Conservation (phyloP, 768 basidiomycete genomes). For the Naganishia vaughanmartiniae region DNA sequence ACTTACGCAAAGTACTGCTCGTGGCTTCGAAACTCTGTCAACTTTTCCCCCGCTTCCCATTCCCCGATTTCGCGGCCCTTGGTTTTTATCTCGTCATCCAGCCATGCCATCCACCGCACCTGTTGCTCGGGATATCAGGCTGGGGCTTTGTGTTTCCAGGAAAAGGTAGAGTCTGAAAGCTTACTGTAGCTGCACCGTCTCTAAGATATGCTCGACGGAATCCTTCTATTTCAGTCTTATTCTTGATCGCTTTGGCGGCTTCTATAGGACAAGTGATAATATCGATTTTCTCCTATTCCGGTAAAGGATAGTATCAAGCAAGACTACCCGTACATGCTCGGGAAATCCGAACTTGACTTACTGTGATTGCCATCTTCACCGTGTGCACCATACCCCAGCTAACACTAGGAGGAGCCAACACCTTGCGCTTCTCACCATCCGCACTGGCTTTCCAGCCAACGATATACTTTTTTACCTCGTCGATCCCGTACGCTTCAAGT, state of each 20-base stretch:
- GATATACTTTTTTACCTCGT: slow-evolving; percentile 55
- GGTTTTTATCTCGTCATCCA: slow-evolving; percentile 72
- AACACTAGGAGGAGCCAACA: slow-evolving; percentile 36
- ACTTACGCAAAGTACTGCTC: slow-evolving; percentile 49
- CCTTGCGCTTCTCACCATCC: slow-evolving; percentile 34
- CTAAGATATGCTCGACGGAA: slow-evolving; percentile 78
- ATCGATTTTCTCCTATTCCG: slow-evolving; percentile 34
- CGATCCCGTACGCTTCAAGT: slow-evolving; percentile 59
- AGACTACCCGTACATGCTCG: background rate
- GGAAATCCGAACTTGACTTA: slow-evolving; percentile 51
- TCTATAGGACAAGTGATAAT: slow-evolving; percentile 69
- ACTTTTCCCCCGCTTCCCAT: slow-evolving; percentile 81
- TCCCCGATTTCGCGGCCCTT: slow-evolving; percentile 78
- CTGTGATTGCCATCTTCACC: slow-evolving; percentile 40
- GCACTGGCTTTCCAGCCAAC: slow-evolving; percentile 36
- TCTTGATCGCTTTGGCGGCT: slow-evolving; percentile 82
- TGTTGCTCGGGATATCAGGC: background rate
- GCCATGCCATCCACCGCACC: slow-evolving; percentile 76
- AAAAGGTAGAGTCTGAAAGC: background rate
- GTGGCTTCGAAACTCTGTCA: slow-evolving; percentile 51
- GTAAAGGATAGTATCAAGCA: background rate
- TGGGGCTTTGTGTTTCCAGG: background rate
- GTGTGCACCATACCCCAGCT: slow-evolving; percentile 45
- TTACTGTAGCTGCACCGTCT: slow-evolving; percentile 71
- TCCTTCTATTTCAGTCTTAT: slow-evolving; percentile 77